A percentile compares a stretch with the other conserved stretches of the same genome.
phyloP scores from a whole-genome alignment of 2,329 filamentous ascomycete species.

The Beauveria rudraprayagi region DNA sequence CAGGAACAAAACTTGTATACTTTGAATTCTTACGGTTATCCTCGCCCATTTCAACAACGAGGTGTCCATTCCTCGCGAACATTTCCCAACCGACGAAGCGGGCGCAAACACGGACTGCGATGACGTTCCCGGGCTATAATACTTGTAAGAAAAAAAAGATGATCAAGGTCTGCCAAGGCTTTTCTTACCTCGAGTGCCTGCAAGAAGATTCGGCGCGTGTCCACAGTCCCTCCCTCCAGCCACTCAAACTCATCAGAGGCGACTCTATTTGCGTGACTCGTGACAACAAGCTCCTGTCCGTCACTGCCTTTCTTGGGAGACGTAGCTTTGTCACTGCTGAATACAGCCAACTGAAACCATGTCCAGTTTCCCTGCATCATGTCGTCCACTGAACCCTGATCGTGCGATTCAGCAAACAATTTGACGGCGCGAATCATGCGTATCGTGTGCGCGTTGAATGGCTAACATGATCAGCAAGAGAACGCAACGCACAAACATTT shows the following conservation, averaged over 20 bases:
- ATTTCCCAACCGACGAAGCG: conserved; percentile 9
- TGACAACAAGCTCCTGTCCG: conserved; percentile 1
- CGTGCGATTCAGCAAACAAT: conserved; percentile 13
- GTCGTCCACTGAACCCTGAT: conserved; percentile 6
- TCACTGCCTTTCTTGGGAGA: not conserved
- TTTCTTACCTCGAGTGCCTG: conserved; percentile 4
- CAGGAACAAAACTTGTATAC: too few species aligned
- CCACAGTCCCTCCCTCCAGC: conserved; percentile 5
- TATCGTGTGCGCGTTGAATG: not conserved
- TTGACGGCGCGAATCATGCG: conserved; percentile 1
- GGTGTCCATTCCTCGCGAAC: conserved; percentile 1
- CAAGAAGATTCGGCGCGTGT: conserved; percentile 5
- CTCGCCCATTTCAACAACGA: conserved; percentile 10
- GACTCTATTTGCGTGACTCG: conserved; percentile 9
- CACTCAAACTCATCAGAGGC: not conserved
- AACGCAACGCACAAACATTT: not conserved
- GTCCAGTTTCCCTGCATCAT: conserved; percentile 11
- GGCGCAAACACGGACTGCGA: conserved; percentile 12
- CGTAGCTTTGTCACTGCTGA: not conserved
- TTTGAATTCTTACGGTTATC: not conserved
- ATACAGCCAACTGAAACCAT: conserved; percentile 13
- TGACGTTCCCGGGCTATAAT: conserved; percentile 9
- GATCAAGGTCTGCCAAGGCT: not conserved
- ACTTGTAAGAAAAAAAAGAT: not conserved
- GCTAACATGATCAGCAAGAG: not conserved